A percentile compares a stretch with the other conserved stretches of the same genome.
These are phyloP conservation scores for Ophidiomyces ophidiicola DNA, from an alignment of 2,329 filamentous ascomycete genomes.

Conservation along the genomic window DNA sequence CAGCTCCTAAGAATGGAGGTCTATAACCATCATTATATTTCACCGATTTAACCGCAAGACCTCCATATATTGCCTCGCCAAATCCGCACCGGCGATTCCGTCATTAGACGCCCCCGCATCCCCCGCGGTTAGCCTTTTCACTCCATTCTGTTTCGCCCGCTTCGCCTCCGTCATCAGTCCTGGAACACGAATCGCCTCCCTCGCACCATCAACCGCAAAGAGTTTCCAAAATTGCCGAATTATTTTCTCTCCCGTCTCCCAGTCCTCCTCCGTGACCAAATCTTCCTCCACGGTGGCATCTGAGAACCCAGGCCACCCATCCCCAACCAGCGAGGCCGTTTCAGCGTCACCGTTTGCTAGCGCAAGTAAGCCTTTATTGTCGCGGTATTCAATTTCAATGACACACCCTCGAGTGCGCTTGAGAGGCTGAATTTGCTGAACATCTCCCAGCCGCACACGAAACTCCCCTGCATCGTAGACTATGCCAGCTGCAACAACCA, in stretches of 20 bases:
- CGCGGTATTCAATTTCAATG: constrained; percentile 35
- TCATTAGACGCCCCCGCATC: constrained; percentile 11
- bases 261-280: constrained; percentile 24
- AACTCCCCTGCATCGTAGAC: constrained; percentile 35
- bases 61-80: constrained; percentile 37
- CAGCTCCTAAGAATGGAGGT: too few relatives aligned
- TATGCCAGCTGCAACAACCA: constrained; percentile 26
- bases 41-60: constrained; percentile 34
- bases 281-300: constrained; percentile 1
- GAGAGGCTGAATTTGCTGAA: constrained; percentile 30
- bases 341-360: neutral
- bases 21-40: neutral
- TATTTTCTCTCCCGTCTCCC: constrained; percentile 28
- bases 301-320: neutral
- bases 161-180: constrained; percentile 31
- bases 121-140: constrained; percentile 16
- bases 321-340: neutral
- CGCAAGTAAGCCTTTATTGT: constrained; percentile 15
- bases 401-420: constrained; percentile 31
- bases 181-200: constrained; percentile 32
- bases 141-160: constrained; percentile 15
- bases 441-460: constrained; percentile 32
- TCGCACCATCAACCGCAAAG: constrained; percentile 27
- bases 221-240: constrained; percentile 34
- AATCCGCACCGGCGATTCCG: constrained; percentile 27